A percentile compares a stretch with the other conserved stretches of the same genome.
Evolutionary conservation across 495 filamentous ascomycete genomes (phyloP).

Genomic region (Corynascus novoguineensis): DNA sequence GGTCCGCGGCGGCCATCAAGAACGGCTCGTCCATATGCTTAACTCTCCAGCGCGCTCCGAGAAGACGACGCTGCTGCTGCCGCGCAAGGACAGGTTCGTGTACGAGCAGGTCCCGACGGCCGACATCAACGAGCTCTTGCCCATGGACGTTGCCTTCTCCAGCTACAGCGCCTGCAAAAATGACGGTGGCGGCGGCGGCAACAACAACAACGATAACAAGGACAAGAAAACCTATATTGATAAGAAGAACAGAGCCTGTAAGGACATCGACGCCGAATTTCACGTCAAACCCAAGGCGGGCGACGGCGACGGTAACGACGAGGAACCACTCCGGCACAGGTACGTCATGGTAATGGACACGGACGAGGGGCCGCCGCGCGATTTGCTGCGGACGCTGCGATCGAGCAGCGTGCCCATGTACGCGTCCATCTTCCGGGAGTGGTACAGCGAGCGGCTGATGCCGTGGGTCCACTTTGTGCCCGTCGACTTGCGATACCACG

Average conservation of each 20-base stretch:
- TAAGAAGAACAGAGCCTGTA: conserved; percentile 33
- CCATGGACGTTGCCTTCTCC: conserved; percentile 43
- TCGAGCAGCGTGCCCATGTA: conserved; percentile 60
- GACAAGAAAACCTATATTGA: background rate
- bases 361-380: conserved; percentile 62
- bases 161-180: conserved; percentile 43
- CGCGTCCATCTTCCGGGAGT: conserved; percentile 62
- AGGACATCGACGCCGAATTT: conserved; percentile 48
- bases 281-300: conserved; percentile 38
- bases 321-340: conserved; percentile 30
- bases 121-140: conserved; percentile 34
- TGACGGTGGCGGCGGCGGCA: conserved; percentile 27
- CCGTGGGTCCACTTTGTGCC: conserved; percentile 79
- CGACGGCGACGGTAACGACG: conserved; percentile 26
- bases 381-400: conserved; percentile 59
- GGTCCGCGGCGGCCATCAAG: conserved; percentile 40
- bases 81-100: conserved; percentile 26
- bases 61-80: conserved; percentile 36
- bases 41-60: conserved; percentile 45
- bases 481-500: conserved; percentile 62
- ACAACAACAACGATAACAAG: background rate
- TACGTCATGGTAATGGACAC: conserved; percentile 64
- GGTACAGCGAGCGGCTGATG: conserved; percentile 65
- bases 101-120: conserved; percentile 30
- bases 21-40: conserved; percentile 57